phyloP scores from a whole-genome alignment of 148 eudicot genomes.

The Oxyria digyna region DNA sequence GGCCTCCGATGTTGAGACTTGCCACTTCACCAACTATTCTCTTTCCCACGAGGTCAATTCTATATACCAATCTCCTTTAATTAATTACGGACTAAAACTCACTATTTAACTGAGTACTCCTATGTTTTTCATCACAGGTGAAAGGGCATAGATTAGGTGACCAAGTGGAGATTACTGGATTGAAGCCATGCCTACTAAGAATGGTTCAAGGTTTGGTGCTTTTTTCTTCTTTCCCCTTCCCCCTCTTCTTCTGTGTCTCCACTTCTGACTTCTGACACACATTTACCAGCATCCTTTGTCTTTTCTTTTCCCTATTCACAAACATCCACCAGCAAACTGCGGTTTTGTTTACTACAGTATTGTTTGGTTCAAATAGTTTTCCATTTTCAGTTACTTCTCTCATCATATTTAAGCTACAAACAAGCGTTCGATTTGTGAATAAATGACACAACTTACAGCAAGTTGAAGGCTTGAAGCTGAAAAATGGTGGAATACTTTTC shows the following conservation, averaged over 20 bases:
- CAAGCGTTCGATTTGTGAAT: too few relatives aligned
- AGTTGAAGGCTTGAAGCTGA: too few relatives aligned
- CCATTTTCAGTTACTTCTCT: too few relatives aligned
- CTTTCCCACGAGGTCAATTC: conserved; percentile 74
- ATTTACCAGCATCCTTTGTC: neutral
- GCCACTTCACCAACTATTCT: conserved; percentile 81
- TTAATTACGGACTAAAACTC: too few relatives aligned
- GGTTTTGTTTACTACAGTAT: neutral
- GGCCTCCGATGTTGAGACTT: conserved; percentile 75
- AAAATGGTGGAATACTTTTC: neutral
- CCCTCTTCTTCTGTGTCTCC: neutral
- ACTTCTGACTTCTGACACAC: too few relatives aligned
- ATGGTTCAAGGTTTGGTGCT: conserved; percentile 95
- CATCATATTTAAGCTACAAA: too few relatives aligned
- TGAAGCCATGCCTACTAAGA: conserved; percentile 73
- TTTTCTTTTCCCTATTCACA: neutral
- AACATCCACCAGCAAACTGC: neutral
- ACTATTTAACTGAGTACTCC: too few relatives aligned
- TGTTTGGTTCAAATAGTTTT: neutral
- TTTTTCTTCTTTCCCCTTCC: neutral
- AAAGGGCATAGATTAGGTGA: conserved; percentile 66
- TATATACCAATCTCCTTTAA: too few relatives aligned
- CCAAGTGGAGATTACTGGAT: conserved; percentile 53
- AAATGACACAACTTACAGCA: too few relatives aligned
- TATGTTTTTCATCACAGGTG: conserved; percentile 25